These are phyloP conservation scores for Fusarium metavorans DNA, from an alignment of 2,329 filamentous ascomycete genomes.

Conservation along the genomic window DNA sequence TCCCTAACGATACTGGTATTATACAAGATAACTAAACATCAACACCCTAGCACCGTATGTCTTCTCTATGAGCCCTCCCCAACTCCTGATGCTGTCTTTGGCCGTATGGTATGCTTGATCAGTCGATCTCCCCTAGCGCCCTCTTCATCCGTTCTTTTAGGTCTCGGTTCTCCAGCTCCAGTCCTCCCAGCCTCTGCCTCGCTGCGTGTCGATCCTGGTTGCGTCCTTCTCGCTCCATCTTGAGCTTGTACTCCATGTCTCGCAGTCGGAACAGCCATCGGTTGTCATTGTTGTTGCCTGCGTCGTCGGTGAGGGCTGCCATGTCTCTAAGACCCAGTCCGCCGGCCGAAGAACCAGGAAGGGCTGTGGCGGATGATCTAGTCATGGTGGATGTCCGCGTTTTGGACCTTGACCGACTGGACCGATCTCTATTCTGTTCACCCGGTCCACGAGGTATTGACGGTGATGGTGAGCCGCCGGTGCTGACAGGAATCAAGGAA, in stretches of 20 bases:
- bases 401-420: constrained; percentile 46
- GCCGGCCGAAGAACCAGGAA: constrained; percentile 40
- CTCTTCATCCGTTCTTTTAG: constrained; percentile 71
- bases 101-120: constrained; percentile 5
- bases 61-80: constrained; percentile 23
- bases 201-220: constrained; percentile 88
- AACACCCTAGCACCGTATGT: constrained; percentile 42
- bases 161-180: constrained; percentile 79
- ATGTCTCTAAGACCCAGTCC: constrained; percentile 46
- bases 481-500: constrained; percentile 40
- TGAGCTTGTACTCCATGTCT: constrained; percentile 89
- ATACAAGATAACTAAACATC: constrained; percentile 37
- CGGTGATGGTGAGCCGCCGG: constrained; percentile 64
- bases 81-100: constrained; percentile 19
- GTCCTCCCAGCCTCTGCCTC: constrained; percentile 80
- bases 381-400: constrained; percentile 49
- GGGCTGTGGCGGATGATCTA: constrained; percentile 46
- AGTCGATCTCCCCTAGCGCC: constrained; percentile 44
- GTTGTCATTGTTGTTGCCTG: constrained; percentile 64
- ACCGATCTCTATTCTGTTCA: constrained; percentile 60
- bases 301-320: constrained; percentile 41
- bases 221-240: constrained; percentile 88
- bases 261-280: constrained; percentile 88
- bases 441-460: constrained; percentile 63
- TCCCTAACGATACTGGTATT: constrained; percentile 37